Conservation (phyloP, 441 rosid species). For the Kokia cookei region DNA sequence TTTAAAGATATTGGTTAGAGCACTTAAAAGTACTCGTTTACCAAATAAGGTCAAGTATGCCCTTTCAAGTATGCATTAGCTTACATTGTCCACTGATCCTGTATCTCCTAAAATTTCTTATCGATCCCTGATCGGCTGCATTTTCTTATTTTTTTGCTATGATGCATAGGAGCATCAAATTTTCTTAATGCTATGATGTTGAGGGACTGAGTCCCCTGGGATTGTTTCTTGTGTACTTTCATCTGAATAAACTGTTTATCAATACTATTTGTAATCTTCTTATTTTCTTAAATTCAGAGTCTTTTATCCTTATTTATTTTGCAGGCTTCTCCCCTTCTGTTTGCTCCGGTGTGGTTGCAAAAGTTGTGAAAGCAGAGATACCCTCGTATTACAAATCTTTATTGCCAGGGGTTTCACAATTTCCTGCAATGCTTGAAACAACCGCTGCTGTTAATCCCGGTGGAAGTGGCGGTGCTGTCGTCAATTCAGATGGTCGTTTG, state of each 20-base stretch:
- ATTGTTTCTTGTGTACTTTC: not conserved
- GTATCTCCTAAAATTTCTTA: not conserved
- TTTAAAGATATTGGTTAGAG: too few species aligned
- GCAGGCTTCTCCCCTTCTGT: conserved; percentile 78
- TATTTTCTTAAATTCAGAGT: not conserved
- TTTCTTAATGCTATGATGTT: conserved; percentile 1
- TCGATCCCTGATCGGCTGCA: not conserved
- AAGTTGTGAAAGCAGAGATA: conserved; percentile 60
- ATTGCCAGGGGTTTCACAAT: conserved; percentile 18
- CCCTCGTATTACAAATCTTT: conserved; percentile 24
- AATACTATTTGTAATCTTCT: not conserved
- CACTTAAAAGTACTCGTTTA: too few species aligned
- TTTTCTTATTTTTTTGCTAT: not conserved
- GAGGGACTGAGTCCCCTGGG: not conserved
- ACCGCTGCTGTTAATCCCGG: conserved; percentile 97
- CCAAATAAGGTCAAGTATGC: too few species aligned
- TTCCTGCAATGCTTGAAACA: conserved; percentile 92
- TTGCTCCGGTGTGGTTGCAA: conserved; percentile 78
- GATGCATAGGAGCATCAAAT: not conserved
- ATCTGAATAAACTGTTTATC: not conserved
- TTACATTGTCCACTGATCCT: not conserved
- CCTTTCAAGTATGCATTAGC: not conserved
- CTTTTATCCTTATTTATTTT: conserved; percentile 2
- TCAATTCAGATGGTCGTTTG: conserved; percentile 76
- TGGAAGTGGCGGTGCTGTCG: conserved; percentile 92